Conservation (phyloP, 192 early-diverging fungal genomes). For the Coemansia sp. region DNA sequence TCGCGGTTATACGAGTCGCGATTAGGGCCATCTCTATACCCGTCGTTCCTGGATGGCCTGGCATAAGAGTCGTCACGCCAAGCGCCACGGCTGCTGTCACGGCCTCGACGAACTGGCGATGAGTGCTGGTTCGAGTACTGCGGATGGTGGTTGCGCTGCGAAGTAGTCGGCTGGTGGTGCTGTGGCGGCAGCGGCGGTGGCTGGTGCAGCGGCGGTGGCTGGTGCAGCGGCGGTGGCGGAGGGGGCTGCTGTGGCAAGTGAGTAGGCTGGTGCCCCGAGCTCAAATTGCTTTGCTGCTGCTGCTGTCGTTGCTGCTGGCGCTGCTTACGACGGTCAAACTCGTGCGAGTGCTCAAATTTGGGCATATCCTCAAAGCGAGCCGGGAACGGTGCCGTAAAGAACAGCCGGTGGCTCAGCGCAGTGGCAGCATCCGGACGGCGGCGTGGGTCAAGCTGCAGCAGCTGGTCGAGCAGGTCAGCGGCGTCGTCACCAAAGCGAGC, state of each 20-base stretch:
- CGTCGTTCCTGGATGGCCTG: slow-evolving; percentile 20
- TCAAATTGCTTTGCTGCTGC: background rate
- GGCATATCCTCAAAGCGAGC: slow-evolving; percentile 69
- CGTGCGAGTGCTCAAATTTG: slow-evolving; percentile 74
- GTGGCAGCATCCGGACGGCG: slow-evolving; percentile 68
- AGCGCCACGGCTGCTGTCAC: slow-evolving; percentile 1
- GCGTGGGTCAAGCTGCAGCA: slow-evolving; percentile 76
- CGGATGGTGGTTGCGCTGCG: slow-evolving; percentile 9
- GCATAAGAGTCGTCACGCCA: slow-evolving; percentile 30
- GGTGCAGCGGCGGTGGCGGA: background rate
- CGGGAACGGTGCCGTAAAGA: slow-evolving; percentile 70
- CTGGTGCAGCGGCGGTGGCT: background rate
- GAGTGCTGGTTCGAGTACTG: background rate
- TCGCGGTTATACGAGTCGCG: slow-evolving; percentile 9
- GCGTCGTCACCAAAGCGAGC: slow-evolving; percentile 57
- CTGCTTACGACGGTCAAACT: slow-evolving; percentile 65
- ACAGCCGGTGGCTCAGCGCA: slow-evolving; percentile 80
- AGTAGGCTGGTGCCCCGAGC: background rate
- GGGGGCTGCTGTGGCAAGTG: background rate
- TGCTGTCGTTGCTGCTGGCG: slow-evolving; percentile 25
- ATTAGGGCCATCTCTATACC: slow-evolving; percentile 6
- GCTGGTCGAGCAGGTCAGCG: slow-evolving; percentile 72
- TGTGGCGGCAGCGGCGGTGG: slow-evolving; percentile 6
- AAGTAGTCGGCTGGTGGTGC: slow-evolving; percentile 9
- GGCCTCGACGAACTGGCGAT: background rate